Percentiles rank a stretch among this genome's conserved stretches.
Evolutionary conservation across 805 yeast species (phyloP).

Genomic region (Teunomyces aglyptinius): DNA sequence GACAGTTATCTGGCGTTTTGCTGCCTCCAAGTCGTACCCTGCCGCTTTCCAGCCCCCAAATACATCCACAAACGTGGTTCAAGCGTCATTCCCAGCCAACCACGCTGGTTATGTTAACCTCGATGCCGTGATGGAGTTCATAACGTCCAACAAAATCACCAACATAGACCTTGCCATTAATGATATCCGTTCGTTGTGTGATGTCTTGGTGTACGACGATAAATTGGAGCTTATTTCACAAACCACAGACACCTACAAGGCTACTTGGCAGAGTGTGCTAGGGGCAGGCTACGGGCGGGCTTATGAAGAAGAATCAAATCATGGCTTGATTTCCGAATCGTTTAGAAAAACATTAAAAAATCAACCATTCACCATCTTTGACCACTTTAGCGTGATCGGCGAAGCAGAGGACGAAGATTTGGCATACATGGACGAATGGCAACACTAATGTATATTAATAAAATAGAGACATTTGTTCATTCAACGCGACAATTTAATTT

Average conservation of each 20-base stretch:
- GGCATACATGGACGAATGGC: slow-evolving; percentile 51
- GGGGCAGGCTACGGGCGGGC: slow-evolving; percentile 59
- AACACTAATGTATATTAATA: slow-evolving; percentile 13
- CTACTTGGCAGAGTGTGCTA: slow-evolving; percentile 79
- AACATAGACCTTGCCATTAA: slow-evolving; percentile 71
- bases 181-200: slow-evolving; percentile 81
- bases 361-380: slow-evolving; percentile 39
- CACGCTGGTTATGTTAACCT: slow-evolving; percentile 66
- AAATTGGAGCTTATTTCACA: slow-evolving; percentile 62
- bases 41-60: slow-evolving; percentile 54
- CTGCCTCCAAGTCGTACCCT: slow-evolving; percentile 75
- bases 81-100: slow-evolving; percentile 53
- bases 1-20: slow-evolving; percentile 84
- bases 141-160: slow-evolving; percentile 68
- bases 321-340: slow-evolving; percentile 9
- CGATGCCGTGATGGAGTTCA: slow-evolving; percentile 74
- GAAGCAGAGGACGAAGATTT: slow-evolving; percentile 39
- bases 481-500: not conserved
- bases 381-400: slow-evolving; percentile 38
- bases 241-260: slow-evolving; percentile 63
- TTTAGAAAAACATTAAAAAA: slow-evolving; percentile 10
- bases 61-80: slow-evolving; percentile 36
- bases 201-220: slow-evolving; percentile 84
- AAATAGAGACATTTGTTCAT: not conserved
- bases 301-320: slow-evolving; percentile 19